These are phyloP conservation scores for Stachybotrys elegans DNA, from an alignment of 2,329 filamentous ascomycete species.

Conservation along the genomic window DNA sequence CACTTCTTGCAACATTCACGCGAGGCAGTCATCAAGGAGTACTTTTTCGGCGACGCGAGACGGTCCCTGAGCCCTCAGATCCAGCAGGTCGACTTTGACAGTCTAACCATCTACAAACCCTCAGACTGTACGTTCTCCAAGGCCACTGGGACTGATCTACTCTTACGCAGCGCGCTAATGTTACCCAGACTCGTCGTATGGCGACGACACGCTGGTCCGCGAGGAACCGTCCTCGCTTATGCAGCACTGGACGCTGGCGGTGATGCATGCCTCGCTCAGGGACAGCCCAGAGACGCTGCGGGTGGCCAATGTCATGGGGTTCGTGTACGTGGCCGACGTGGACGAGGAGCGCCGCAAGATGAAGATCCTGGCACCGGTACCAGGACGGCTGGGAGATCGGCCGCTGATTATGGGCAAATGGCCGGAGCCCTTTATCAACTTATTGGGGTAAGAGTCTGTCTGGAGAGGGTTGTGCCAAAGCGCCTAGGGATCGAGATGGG, in stretches of 20 bases:
- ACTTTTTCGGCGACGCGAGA: conserved; percentile 84
- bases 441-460: conserved; percentile 65
- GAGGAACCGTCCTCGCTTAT: conserved; percentile 62
- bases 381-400: conserved; percentile 71
- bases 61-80: conserved; percentile 82
- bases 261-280: conserved; percentile 70
- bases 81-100: conserved; percentile 74
- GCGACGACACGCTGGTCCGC: conserved; percentile 49
- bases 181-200: conserved; percentile 22
- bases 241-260: conserved; percentile 76
- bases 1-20: conserved; percentile 67
- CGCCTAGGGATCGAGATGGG: no score
- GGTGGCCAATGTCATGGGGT: conserved; percentile 82
- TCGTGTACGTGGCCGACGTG: conserved; percentile 87
- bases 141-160: no score
- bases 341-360: conserved; percentile 79
- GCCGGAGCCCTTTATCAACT: conserved; percentile 78
- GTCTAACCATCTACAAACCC: conserved; percentile 68
- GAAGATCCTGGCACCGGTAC: conserved; percentile 77
- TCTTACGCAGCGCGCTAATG: no score
- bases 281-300: conserved; percentile 69
- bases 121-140: conserved; percentile 51
- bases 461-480: no score
- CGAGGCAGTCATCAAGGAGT: conserved; percentile 77
- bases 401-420: conserved; percentile 81